Evolutionary conservation across 2,329 filamentous ascomycete species (phyloP).

Genomic region (Aspergillus fructus): DNA sequence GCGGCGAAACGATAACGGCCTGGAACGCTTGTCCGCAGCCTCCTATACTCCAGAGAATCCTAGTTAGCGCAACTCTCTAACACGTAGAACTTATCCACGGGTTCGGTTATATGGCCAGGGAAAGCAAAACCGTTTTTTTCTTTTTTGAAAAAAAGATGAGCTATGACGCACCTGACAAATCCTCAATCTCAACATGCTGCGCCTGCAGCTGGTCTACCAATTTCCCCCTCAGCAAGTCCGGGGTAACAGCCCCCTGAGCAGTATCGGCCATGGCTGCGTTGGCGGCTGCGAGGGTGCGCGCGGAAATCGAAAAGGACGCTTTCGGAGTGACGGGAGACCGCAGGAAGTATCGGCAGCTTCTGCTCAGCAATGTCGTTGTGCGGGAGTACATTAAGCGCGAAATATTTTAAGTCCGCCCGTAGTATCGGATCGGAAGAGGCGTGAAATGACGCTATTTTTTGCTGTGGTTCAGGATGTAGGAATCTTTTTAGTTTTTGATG

Average conservation of each 20-base stretch:
- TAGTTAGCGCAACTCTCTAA: neutral
- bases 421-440: neutral
- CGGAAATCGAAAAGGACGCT: slow-evolving; percentile 33
- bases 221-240: slow-evolving; percentile 66
- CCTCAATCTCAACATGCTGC: slow-evolving; percentile 79
- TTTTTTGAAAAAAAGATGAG: neutral
- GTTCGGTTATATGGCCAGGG: neutral
- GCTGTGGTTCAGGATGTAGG: neutral
- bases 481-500: neutral
- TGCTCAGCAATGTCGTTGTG: slow-evolving; percentile 35
- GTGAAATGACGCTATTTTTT: neutral
- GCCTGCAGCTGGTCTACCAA: slow-evolving; percentile 71
- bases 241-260: slow-evolving; percentile 63
- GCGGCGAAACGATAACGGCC: slow-evolving; percentile 67
- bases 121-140: neutral
- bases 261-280: slow-evolving; percentile 44
- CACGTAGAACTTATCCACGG: neutral
- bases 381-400: slow-evolving; percentile 40
- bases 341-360: slow-evolving; percentile 41
- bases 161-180: slow-evolving; percentile 74
- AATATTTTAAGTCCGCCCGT: neutral
- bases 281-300: slow-evolving; percentile 33
- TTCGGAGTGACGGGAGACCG: slow-evolving; percentile 27
- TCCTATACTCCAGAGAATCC: slow-evolving; percentile 44
- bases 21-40: slow-evolving; percentile 71